These are phyloP conservation scores for Coleophoma cylindrospora DNA, from an alignment of 2,329 filamentous ascomycete species.

Conservation along the genomic window DNA sequence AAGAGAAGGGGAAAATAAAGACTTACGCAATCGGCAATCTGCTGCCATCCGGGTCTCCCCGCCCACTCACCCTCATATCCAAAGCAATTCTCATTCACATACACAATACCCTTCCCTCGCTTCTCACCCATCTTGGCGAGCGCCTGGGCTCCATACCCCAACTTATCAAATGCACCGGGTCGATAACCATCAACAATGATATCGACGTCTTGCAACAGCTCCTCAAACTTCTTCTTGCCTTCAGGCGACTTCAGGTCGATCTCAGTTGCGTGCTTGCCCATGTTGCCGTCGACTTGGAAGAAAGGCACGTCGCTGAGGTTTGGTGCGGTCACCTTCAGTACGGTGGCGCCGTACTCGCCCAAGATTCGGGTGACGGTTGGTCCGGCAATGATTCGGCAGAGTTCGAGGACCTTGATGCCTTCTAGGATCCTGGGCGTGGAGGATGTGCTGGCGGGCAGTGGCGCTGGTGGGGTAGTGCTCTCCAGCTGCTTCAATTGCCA, in stretches of 20 bases:
- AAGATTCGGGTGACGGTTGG: conserved; percentile 63
- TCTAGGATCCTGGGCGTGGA: conserved; percentile 29
- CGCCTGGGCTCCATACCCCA: conserved; percentile 54
- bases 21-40: conserved; percentile 58
- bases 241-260: conserved; percentile 51
- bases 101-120: conserved; percentile 52
- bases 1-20: not conserved
- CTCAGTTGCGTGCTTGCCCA: conserved; percentile 60
- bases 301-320: conserved; percentile 62
- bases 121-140: conserved; percentile 45
- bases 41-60: conserved; percentile 61
- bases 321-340: conserved; percentile 64
- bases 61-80: conserved; percentile 60
- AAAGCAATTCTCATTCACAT: conserved; percentile 67
- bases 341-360: conserved; percentile 66
- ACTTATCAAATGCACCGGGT: conserved; percentile 54
- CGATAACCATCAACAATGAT: conserved; percentile 65
- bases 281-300: conserved; percentile 66
- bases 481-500: conserved; percentile 47
- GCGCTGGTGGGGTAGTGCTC: conserved; percentile 32
- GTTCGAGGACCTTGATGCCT: conserved; percentile 67
- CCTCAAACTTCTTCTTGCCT: conserved; percentile 51
- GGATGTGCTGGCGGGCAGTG: conserved; percentile 26
- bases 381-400: conserved; percentile 69
- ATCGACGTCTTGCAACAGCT: conserved; percentile 55